Conservation (phyloP, 768 basidiomycete genomes). For the Plicaturopsis crispa region DNA sequence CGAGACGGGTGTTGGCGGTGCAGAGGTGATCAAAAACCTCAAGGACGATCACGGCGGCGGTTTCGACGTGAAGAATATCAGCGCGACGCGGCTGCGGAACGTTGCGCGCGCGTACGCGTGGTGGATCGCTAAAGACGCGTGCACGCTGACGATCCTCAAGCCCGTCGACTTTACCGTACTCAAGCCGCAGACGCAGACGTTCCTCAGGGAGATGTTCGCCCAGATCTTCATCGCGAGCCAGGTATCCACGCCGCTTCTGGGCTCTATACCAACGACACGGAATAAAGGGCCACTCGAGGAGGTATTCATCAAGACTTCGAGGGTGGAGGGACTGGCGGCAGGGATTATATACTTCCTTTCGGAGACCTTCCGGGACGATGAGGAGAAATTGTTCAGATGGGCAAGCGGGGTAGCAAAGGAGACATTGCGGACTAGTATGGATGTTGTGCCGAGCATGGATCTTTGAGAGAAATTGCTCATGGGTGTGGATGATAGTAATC, state of each 20-base stretch:
- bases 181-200: conserved; percentile 52
- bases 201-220: conserved; percentile 64
- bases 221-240: conserved; percentile 74
- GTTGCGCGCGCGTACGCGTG: conserved; percentile 84
- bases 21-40: conserved; percentile 60
- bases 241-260: conserved; percentile 56
- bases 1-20: conserved; percentile 74
- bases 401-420: conserved; percentile 61
- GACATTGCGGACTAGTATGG: conserved; percentile 57
- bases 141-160: conserved; percentile 78
- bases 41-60: conserved; percentile 35
- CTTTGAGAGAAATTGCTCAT: conserved; percentile 9
- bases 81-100: conserved; percentile 54
- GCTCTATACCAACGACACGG: conserved; percentile 31
- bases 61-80: conserved; percentile 44
- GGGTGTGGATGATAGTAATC: no score
- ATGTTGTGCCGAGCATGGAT: conserved; percentile 40
- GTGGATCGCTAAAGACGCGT: conserved; percentile 84
- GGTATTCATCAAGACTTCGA: conserved; percentile 69
- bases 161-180: conserved; percentile 82
- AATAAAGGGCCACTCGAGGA: conserved; percentile 64
- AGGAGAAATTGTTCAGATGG: conserved; percentile 52
- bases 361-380: conserved; percentile 30
- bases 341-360: conserved; percentile 71
- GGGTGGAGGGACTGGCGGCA: conserved; percentile 57